Evolutionary conservation across 495 filamentous ascomycete species (phyloP).

Genomic region (Penicillium verhagenii): DNA sequence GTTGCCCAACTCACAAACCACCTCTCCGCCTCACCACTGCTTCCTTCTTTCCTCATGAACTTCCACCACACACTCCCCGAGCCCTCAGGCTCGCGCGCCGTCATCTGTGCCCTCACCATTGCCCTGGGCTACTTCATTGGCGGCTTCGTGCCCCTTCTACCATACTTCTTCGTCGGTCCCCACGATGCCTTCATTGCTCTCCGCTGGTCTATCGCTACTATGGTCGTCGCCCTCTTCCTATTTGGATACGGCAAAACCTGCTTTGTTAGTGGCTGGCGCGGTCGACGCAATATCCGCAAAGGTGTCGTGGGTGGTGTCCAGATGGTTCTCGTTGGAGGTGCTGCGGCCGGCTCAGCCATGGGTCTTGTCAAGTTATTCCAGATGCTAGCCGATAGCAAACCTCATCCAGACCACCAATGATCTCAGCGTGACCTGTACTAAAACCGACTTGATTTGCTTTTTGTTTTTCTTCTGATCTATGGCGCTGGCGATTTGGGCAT

Average conservation of each 20-base stretch:
- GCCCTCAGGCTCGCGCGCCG: slow-evolving; percentile 51
- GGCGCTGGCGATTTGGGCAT: slow-evolving; percentile 12
- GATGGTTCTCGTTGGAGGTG: slow-evolving; percentile 65
- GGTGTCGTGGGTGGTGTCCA: slow-evolving; percentile 51
- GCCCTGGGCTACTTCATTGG: slow-evolving; percentile 72
- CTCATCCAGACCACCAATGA: slow-evolving; percentile 13
- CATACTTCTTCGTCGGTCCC: slow-evolving; percentile 68
- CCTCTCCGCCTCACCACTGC: slow-evolving; percentile 47
- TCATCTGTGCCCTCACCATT: slow-evolving; percentile 63
- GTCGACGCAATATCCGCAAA: slow-evolving; percentile 37
- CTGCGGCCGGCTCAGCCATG: slow-evolving; percentile 66
- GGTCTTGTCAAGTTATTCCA: slow-evolving; percentile 60
- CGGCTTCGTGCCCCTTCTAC: slow-evolving; percentile 69
- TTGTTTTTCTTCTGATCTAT: neutral
- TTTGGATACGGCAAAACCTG: slow-evolving; percentile 74
- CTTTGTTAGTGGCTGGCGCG: slow-evolving; percentile 44
- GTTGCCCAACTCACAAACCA: slow-evolving; percentile 45
- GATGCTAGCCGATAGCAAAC: slow-evolving; percentile 29
- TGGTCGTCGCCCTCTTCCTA: slow-evolving; percentile 65
- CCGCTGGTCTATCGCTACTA: slow-evolving; percentile 66
- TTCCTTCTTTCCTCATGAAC: slow-evolving; percentile 56
- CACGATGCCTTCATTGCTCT: slow-evolving; percentile 58
- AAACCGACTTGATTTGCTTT: neutral
- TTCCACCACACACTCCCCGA: slow-evolving; percentile 55
- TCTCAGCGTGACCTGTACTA: neutral